Conservation (phyloP, 179 eudicot genomes). For the Drosera spatulata region DNA sequence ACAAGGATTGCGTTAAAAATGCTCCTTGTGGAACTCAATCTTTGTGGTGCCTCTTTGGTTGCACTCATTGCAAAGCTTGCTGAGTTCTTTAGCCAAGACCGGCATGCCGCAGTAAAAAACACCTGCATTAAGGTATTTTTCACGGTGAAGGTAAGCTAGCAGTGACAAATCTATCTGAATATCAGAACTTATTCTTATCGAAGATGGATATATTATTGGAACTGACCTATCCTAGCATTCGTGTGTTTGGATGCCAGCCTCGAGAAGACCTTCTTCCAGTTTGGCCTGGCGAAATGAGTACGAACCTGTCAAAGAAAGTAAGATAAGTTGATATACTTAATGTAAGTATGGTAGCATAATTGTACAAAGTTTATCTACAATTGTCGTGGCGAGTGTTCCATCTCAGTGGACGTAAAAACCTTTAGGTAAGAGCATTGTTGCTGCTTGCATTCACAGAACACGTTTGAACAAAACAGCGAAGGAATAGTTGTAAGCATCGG, state of each 20-base stretch:
- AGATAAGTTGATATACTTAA: not conserved
- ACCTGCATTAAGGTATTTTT: conserved; percentile 33
- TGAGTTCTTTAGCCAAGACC: conserved; percentile 73
- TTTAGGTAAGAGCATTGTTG: too few relatives aligned
- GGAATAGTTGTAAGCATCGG: too few relatives aligned
- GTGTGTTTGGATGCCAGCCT: conserved; percentile 75
- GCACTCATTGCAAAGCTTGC: conserved; percentile 58
- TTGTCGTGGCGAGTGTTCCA: too few relatives aligned
- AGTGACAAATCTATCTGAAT: too few relatives aligned
- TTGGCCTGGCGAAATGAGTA: conserved; percentile 95
- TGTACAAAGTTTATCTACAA: too few relatives aligned
- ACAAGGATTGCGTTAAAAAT: conserved; percentile 30
- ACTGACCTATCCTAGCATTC: conserved; percentile 84
- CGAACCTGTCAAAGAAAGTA: conserved; percentile 46
- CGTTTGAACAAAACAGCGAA: too few relatives aligned
- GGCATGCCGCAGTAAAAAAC: conserved; percentile 91
- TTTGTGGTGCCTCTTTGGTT: conserved; percentile 87
- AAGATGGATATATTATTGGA: too few relatives aligned
- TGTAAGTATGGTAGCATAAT: too few relatives aligned
- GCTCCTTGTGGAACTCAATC: conserved; percentile 91
- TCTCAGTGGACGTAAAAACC: too few relatives aligned
- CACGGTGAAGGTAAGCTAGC: not conserved
- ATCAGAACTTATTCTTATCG: too few relatives aligned
- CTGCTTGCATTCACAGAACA: too few relatives aligned
- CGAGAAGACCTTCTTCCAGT: conserved; percentile 92